A percentile compares a stretch with the other conserved stretches of the same genome.
Conservation (phyloP, 2,329 filamentous ascomycete species). For the Chalaropsis thielavioides region DNA sequence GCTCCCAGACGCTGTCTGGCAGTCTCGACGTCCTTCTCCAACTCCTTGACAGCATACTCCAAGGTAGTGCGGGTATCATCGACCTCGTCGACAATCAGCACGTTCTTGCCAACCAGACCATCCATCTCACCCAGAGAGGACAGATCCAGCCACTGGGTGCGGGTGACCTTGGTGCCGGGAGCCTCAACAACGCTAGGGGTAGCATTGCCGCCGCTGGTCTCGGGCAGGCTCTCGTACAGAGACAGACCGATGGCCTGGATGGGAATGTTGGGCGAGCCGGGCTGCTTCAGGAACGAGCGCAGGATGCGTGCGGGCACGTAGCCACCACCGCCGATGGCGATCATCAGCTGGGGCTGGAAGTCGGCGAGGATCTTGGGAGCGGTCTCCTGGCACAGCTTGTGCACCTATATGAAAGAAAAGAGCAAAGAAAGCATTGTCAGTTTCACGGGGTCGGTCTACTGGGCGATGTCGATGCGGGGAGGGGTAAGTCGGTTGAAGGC, state of each 20-base stretch:
- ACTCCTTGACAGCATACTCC: constrained; percentile 83
- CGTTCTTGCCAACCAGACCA: constrained; percentile 78
- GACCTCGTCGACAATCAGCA: constrained; percentile 88
- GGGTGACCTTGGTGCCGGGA: constrained; percentile 84
- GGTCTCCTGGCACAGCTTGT: constrained; percentile 87
- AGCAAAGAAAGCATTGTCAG: constrained; percentile 10
- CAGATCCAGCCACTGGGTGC: constrained; percentile 96
- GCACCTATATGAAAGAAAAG: constrained; percentile 56
- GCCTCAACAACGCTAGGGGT: constrained; percentile 44
- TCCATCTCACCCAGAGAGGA: constrained; percentile 68
- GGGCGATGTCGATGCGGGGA: neutral
- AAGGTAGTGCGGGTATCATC: constrained; percentile 90
- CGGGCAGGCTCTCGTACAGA: constrained; percentile 72
- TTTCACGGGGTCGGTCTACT: neutral
- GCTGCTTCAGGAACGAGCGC: constrained; percentile 87
- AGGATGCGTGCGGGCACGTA: constrained; percentile 96
- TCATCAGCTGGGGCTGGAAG: constrained; percentile 90
- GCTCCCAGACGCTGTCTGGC: constrained; percentile 61
- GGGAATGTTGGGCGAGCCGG: constrained; percentile 81
- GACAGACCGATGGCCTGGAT: constrained; percentile 98
- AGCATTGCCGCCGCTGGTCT: constrained; percentile 35
- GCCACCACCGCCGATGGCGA: constrained; percentile 93
- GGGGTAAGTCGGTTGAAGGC: neutral
- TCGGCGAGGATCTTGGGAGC: constrained; percentile 68
- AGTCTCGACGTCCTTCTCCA: constrained; percentile 83